Evolutionary conservation across 2,329 filamentous ascomycete genomes (phyloP), one percentile per base, ranked within the genome.

Genomic region (Claviceps capensis): DNA sequence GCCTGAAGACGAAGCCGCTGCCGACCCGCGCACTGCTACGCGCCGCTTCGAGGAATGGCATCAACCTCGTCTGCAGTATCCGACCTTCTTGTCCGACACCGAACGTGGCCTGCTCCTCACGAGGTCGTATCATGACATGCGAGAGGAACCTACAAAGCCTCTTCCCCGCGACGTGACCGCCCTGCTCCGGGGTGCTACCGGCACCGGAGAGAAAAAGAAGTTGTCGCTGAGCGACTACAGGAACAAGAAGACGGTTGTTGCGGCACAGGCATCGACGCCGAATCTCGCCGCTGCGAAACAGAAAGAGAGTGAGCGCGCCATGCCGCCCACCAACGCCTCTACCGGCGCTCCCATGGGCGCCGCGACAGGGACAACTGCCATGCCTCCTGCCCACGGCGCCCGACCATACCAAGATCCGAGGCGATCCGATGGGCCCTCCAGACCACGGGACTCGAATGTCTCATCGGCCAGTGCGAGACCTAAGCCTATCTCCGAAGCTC

Each of bases 211-310:
- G 60, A 78, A 73, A 63, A 78, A 77, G 67, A 78, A 79, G 62
- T 62, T 81, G 56, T 78, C 77, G 14, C 64, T 81, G 54, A 77
- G 74, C 63, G 78, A 81, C 61, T 81, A 80, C 58, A 77, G 76
- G 64, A 80, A 76, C 55, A 75, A 76, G 62, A 75, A 74, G 61
- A 64, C 65, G 16, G 55, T 47, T 51, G 58, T 61, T 54, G 56
- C 56, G 50, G 49, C 62, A 50, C 67, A 69, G 9, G 62, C 65
- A 8, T 69, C 69, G 14, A 67, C 70, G 1, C 62, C 67, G 14
- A 66, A 69, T 46, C 62, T 65, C 5, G 54, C 62, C 51, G 59
- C 63, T 47, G 57, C 60, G 30, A 67, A 61, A 51, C 65, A 59
- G 56, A 62, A 59, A 41, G 67, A 69, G 22, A 51, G 49, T 36